These are phyloP conservation scores for Quercus agrifolia DNA, from an alignment of 306 rosid genomes.

Conservation along the genomic window DNA sequence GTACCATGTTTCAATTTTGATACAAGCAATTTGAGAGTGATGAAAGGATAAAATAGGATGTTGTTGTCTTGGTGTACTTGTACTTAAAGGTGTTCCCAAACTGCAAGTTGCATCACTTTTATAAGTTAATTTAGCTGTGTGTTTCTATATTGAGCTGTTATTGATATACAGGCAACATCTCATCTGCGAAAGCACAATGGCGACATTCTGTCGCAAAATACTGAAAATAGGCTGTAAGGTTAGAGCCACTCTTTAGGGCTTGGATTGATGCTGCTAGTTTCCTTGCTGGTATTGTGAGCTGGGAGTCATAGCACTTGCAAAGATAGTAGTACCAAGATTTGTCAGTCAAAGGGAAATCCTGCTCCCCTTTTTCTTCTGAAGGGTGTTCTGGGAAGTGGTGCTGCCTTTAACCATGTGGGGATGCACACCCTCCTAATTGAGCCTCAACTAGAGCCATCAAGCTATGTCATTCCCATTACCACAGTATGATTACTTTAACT, in stretches of 20 bases:
- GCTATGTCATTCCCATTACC: not conserved
- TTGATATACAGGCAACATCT: not conserved
- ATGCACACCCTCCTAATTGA: not conserved
- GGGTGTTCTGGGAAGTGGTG: not conserved
- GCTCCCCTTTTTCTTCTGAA: not conserved
- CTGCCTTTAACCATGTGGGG: not conserved
- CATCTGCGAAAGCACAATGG: not conserved
- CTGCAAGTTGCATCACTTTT: not conserved
- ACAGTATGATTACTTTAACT: not conserved
- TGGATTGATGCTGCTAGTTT: not conserved
- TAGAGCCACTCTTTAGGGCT: not conserved
- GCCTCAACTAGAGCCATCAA: not conserved
- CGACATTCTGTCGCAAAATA: not conserved
- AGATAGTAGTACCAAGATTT: not conserved
- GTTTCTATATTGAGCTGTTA: not conserved
- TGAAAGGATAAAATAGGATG: not conserved
- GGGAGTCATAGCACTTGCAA: not conserved
- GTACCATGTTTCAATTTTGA: not conserved
- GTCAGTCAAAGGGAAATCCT: not conserved
- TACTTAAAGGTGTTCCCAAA: not conserved
- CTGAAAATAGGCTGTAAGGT: not conserved
- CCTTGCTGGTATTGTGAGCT: not conserved
- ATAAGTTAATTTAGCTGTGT: not conserved
- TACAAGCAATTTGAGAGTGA: not conserved
- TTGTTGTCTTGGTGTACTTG: not conserved